A percentile compares a stretch with the other conserved stretches of the same genome.
phyloP scores from a whole-genome alignment of 805 yeast genomes.

The Pichia insulana region DNA sequence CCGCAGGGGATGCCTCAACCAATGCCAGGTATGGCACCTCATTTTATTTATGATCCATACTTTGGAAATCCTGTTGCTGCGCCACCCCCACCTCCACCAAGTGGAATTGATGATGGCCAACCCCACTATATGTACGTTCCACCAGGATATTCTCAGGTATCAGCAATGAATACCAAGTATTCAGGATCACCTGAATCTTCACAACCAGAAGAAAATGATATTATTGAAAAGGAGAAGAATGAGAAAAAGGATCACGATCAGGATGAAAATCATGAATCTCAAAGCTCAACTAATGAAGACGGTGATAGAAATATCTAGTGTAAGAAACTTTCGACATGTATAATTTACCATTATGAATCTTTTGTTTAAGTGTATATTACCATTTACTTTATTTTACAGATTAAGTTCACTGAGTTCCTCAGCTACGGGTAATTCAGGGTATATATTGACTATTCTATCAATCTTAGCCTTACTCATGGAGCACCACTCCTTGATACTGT shows the following conservation, averaged over 20 bases:
- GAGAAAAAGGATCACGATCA: not conserved
- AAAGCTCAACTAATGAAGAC: no score
- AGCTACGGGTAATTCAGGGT: slow-evolving; percentile 39
- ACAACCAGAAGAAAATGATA: not conserved
- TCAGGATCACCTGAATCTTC: not conserved
- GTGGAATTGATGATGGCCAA: not conserved
- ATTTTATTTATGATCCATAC: slow-evolving; percentile 29
- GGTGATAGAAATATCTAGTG: no score
- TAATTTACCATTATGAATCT: no score
- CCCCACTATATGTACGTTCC: not conserved
- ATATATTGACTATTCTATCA: slow-evolving; percentile 35
- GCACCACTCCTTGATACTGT: slow-evolving; percentile 54
- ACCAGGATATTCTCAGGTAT: not conserved
- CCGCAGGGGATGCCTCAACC: slow-evolving; percentile 17
- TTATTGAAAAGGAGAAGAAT: not conserved
- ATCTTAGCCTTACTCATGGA: slow-evolving; percentile 28
- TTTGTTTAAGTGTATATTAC: no score
- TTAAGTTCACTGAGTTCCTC: not conserved
- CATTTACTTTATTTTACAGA: no score
- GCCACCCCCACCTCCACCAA: slow-evolving; percentile 11
- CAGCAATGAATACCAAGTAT: not conserved
- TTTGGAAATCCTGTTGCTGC: slow-evolving; percentile 11
- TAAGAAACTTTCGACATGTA: not conserved
- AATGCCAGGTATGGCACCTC: slow-evolving; percentile 21
- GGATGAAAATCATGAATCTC: not conserved